Conservation (phyloP, 2,329 filamentous ascomycete species). For the Colletotrichum sp. region DNA sequence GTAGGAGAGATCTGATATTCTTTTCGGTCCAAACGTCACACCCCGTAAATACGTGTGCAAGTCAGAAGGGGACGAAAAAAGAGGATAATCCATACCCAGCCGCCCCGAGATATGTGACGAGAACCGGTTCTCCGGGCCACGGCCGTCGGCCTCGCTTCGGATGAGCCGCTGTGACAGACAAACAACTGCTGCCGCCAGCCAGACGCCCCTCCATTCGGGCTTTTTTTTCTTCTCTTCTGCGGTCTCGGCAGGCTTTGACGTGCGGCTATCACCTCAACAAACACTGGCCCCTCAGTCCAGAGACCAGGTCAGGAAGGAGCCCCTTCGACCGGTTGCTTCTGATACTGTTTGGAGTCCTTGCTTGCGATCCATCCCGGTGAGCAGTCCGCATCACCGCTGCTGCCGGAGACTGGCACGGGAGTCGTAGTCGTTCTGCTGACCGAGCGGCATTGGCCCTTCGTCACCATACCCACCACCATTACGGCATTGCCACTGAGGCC, state of each 20-base stretch:
- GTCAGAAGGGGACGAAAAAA: background rate
- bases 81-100: background rate
- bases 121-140: constrained; percentile 2
- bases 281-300: background rate
- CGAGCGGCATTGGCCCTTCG: background rate
- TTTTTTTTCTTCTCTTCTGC: background rate
- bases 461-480: background rate
- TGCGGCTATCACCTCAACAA: background rate
- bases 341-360: background rate
- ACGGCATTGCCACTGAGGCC: background rate
- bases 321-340: background rate
- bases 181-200: background rate
- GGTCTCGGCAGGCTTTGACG: background rate
- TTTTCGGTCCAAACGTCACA: background rate
- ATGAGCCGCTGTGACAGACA: background rate
- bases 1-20: background rate
- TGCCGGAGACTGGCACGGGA: background rate
- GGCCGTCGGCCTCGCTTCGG: background rate
- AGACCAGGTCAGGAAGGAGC: background rate
- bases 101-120: background rate
- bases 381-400: background rate
- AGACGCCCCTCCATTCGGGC: background rate
- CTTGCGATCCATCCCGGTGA: background rate
- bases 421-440: background rate
- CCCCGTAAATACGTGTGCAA: background rate